phyloP scores from a whole-genome alignment of 176 grass and related monocot genomes.

The Aegilops umbellulata region DNA sequence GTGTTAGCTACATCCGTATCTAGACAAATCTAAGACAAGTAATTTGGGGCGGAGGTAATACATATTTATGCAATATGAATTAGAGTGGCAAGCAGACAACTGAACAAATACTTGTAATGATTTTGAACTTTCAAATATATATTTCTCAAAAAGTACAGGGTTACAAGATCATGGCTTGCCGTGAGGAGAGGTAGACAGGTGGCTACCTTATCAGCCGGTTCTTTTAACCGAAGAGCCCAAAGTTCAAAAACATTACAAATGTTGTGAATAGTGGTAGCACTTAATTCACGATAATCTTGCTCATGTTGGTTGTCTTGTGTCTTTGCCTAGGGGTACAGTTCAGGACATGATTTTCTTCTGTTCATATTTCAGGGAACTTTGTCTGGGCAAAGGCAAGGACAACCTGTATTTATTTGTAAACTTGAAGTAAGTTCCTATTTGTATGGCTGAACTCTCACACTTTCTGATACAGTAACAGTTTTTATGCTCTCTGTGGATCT shows the following conservation, averaged over 20 bases:
- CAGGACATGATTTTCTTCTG: slow-evolving; percentile 18
- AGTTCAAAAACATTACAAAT: no score
- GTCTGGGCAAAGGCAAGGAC: slow-evolving; percentile 90
- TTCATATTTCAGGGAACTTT: slow-evolving; percentile 82
- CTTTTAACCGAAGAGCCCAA: no score
- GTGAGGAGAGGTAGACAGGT: no score
- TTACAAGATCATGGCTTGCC: no score
- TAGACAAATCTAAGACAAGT: no score
- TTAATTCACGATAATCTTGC: not conserved
- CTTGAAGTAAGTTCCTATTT: slow-evolving; percentile 86
- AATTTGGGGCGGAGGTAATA: no score
- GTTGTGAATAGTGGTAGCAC: no score
- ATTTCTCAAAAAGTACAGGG: no score
- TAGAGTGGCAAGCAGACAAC: not conserved
- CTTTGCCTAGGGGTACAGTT: not conserved
- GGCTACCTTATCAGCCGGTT: no score
- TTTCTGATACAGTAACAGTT: not conserved
- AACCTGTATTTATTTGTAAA: slow-evolving; percentile 97
- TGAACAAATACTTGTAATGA: not conserved
- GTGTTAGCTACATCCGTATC: no score
- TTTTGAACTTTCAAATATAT: no score
- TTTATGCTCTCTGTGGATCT: not conserved
- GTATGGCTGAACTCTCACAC: not conserved
- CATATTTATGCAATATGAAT: not conserved
- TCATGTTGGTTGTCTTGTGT: slow-evolving; percentile 15